phyloP scores from a whole-genome alignment of 345 rosid genomes.

The Aurinia saxatilis region DNA sequence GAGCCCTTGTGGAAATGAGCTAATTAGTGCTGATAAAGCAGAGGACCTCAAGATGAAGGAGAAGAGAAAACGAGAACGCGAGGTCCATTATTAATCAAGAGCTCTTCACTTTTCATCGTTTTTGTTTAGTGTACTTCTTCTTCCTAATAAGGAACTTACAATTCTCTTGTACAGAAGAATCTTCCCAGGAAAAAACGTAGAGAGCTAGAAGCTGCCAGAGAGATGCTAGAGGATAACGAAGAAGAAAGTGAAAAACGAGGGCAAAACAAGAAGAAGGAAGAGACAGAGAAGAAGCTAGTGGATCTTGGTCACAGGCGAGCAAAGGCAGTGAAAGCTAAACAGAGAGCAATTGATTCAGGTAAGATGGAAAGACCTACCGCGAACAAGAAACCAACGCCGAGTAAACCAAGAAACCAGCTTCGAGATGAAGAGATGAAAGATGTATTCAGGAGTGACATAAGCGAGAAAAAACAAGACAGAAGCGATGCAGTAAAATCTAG shows the following conservation, averaged over 20 bases:
- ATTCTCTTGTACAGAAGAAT: constrained; percentile 51
- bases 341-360: constrained; percentile 65
- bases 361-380: constrained; percentile 44
- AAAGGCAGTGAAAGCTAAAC: constrained; percentile 74
- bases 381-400: constrained; percentile 38
- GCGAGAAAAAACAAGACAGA: constrained; percentile 58
- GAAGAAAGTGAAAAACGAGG: constrained; percentile 29
- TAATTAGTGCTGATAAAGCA: constrained; percentile 79
- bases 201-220: constrained; percentile 91
- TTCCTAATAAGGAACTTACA: too few species aligned
- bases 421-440: constrained; percentile 75
- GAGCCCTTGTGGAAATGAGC: constrained; percentile 44
- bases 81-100: constrained; percentile 38
- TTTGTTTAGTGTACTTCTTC: neutral
- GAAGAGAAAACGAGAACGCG: constrained; percentile 84
- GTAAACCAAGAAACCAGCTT: constrained; percentile 45
- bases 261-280: constrained; percentile 46
- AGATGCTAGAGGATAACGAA: constrained; percentile 77
- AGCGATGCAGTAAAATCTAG: constrained; percentile 34
- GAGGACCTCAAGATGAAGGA: constrained; percentile 90
- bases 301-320: constrained; percentile 82
- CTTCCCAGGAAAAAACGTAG: constrained; percentile 85
- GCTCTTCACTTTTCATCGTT: constrained; percentile 5
- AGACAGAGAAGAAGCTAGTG: constrained; percentile 53
- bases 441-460: constrained; percentile 76